These are phyloP conservation scores for Zoysia japonica DNA, from an alignment of 176 grass and related monocot species.

Conservation along the genomic window DNA sequence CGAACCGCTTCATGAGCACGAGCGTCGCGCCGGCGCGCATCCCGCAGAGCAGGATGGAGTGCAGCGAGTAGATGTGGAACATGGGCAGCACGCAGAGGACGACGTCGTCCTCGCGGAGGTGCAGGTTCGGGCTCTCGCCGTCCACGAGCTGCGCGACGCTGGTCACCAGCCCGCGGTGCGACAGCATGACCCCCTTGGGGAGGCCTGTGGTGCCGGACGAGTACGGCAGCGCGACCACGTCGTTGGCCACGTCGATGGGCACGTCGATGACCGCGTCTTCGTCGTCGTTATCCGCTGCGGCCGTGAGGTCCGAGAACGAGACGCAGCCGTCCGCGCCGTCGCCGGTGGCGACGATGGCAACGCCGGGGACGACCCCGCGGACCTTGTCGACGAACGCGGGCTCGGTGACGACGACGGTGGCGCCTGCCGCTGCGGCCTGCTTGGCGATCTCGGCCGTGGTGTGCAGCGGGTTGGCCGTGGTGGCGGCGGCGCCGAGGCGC, in stretches of 20 bases:
- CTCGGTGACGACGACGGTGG: too few relatives aligned
- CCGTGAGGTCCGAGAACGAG: constrained; percentile 53
- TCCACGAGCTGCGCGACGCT: constrained; percentile 64
- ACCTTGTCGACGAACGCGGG: too few relatives aligned
- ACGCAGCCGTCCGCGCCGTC: constrained; percentile 43
- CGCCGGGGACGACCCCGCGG: too few relatives aligned
- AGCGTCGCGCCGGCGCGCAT: constrained; percentile 61
- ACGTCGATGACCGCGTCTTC: neutral
- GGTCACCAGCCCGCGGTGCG: constrained; percentile 65
- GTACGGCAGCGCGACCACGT: constrained; percentile 76
- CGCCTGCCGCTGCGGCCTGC: too few relatives aligned
- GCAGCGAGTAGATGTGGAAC: constrained; percentile 85
- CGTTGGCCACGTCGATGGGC: constrained; percentile 47
- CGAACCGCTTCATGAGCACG: constrained; percentile 74
- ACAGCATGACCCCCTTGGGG: constrained; percentile 86
- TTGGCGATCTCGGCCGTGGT: too few relatives aligned
- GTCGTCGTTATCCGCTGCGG: neutral
- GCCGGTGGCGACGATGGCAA: constrained; percentile 62
- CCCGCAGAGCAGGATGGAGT: constrained; percentile 69
- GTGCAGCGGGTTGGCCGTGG: too few relatives aligned
- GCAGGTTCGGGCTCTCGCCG: constrained; percentile 55
- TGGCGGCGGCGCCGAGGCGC: too few relatives aligned
- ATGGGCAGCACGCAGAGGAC: constrained; percentile 87
- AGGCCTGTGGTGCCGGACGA: constrained; percentile 89
- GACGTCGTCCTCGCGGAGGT: constrained; percentile 41